Conservation (phyloP, 331 rosid genomes). For the Malus hybrid region DNA sequence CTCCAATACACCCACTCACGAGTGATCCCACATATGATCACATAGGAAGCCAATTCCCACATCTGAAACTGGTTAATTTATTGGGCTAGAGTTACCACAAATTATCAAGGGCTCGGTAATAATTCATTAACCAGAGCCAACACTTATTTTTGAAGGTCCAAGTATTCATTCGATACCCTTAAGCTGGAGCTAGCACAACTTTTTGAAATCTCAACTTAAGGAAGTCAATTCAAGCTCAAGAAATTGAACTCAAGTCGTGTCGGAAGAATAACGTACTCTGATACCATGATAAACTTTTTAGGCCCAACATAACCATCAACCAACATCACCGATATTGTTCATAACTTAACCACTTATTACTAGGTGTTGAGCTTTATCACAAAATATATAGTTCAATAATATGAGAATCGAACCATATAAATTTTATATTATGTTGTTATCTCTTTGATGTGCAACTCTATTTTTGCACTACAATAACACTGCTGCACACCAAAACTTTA, state of each 20-base stretch:
- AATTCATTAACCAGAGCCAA: neutral
- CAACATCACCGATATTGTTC: no score
- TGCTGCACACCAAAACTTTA: neutral
- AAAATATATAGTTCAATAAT: no score
- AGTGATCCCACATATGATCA: neutral
- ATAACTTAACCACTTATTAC: no score
- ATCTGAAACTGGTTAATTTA: neutral
- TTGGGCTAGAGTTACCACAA: neutral
- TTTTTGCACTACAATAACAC: neutral
- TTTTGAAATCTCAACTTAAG: neutral
- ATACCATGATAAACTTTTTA: neutral
- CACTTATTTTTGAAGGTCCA: neutral
- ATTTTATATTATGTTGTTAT: no score
- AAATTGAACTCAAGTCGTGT: neutral
- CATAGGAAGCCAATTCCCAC: neutral
- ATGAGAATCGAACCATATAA: neutral
- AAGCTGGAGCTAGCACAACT: neutral
- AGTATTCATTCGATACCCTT: no score
- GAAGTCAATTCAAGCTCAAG: neutral
- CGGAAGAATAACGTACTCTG: neutral
- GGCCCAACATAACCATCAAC: neutral
- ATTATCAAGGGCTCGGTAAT: neutral
- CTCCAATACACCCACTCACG: neutral
- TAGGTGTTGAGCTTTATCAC: neutral
- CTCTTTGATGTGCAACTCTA: neutral